Conservation (phyloP, 768 basidiomycete genomes). For the Lactarius tabidus region DNA sequence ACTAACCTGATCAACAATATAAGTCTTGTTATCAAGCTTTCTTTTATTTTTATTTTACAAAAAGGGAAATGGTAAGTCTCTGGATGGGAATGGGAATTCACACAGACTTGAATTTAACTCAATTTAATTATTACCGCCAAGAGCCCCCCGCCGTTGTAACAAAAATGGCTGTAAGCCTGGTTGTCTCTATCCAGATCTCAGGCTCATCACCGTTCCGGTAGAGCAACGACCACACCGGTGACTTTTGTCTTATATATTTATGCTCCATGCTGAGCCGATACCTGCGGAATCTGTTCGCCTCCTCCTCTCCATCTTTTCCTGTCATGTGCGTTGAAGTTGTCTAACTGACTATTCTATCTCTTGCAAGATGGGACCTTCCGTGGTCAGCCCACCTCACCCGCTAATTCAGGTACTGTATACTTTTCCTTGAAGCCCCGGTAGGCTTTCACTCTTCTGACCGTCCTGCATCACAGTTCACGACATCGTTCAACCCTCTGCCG, state of each 20-base stretch:
- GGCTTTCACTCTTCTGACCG: not conserved
- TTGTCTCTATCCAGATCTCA: too few relatives aligned
- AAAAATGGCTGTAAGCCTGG: too few relatives aligned
- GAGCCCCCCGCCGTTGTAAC: too few relatives aligned
- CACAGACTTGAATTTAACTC: too few relatives aligned
- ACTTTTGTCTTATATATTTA: not conserved
- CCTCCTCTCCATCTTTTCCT: not conserved
- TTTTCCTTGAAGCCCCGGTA: not conserved
- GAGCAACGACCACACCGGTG: not conserved
- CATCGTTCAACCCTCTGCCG: not conserved
- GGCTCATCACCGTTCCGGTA: not conserved
- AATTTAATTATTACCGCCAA: too few relatives aligned
- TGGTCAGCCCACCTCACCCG: not conserved
- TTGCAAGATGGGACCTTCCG: conserved; percentile 8
- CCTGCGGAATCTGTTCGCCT: conserved; percentile 5
- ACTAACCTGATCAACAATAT: not conserved
- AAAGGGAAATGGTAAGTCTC: not conserved
- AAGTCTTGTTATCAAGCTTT: not conserved
- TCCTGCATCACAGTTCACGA: not conserved
- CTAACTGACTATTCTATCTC: conserved; percentile 1
- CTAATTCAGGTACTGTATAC: conserved; percentile 14
- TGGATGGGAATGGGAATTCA: too few relatives aligned
- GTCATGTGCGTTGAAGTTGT: conserved; percentile 1
- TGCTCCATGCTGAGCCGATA: conserved; percentile 10
- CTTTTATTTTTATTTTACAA: not conserved